Base-by-base conservation (phyloP, 768 basidiomycete species). In the Symmetrospora coprosmae region DNA sequence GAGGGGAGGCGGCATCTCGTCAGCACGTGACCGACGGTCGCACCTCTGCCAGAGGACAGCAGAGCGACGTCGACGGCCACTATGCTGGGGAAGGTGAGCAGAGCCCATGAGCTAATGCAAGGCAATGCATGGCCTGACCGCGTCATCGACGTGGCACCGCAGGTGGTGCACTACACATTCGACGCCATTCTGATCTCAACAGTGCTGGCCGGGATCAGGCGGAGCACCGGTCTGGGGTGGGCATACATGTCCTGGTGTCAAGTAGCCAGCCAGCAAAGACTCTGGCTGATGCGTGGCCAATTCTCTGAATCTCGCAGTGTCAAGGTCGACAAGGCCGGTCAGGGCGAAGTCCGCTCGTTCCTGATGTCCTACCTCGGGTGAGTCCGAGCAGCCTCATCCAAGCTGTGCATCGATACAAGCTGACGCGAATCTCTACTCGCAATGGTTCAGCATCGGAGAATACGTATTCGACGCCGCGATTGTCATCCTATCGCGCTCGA, bases 151-250 rank as follows among this genome's bases (percentile, higher is more conserved):
- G n/a, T n/a, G n/a, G n/a, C 8, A 51, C 33, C 13, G 7, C 19
- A 47, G 58, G 31, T 60, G 11, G n/a, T 60, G n/a, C 88, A 91
- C 71, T 87, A 85, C 66, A 79, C 85, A 34, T 74, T 86, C 48
- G 91, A 94, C 70, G 86, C 83, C 6, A 79, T 86, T 50, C 76
- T 92, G 25, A 66, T 96, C 28, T 91, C 90, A 5, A 87, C 89
- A 13, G 79, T 92, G 9, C 73, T 89, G 45, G 90, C 90, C 39
- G 91, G 90, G 31, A 82, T 96, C 61, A 82, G 82, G 70, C 82
- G 87, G 63, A 84, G 88, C 17, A 91, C 84, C 63, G 91, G 91
- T 34, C 88, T 89, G 75, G 73, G 79, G 90, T 92, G 71, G 73
- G 88, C 5, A 16, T 31, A 25, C 55, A 21, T 33, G 17, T 17